phyloP scores from a whole-genome alignment of 2,329 filamentous ascomycete species.

The Alternaria sp. region DNA sequence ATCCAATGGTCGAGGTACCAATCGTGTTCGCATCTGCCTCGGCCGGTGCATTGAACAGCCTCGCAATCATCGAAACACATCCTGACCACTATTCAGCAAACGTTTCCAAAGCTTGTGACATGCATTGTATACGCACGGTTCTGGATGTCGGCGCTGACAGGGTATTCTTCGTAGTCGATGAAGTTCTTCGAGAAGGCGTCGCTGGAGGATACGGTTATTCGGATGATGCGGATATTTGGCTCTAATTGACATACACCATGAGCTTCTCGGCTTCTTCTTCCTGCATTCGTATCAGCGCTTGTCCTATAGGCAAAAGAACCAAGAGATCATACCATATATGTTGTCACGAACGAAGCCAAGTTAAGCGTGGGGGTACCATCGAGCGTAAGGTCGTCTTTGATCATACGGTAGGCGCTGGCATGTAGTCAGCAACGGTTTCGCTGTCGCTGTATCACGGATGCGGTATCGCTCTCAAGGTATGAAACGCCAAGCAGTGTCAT shows the following conservation, averaged over 20 bases:
- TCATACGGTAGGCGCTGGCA: slow-evolving; percentile 83
- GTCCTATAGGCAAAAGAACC: slow-evolving; percentile 39
- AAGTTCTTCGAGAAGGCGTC: slow-evolving; percentile 96
- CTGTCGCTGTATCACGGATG: too few species aligned
- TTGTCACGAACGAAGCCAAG: slow-evolving; percentile 91
- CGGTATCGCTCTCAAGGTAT: background rate
- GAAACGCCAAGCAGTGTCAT: too few species aligned
- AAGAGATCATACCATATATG: slow-evolving; percentile 76
- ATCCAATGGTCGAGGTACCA: slow-evolving; percentile 88
- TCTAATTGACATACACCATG: slow-evolving; percentile 71
- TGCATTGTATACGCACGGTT: slow-evolving; percentile 77
- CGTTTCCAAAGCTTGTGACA: slow-evolving; percentile 74
- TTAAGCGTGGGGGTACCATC: slow-evolving; percentile 73
- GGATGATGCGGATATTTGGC: background rate
- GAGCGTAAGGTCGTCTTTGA: slow-evolving; percentile 85
- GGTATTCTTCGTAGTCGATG: slow-evolving; percentile 62
- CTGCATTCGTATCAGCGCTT: slow-evolving; percentile 53
- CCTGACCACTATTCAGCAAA: slow-evolving; percentile 21
- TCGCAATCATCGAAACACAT: slow-evolving; percentile 67
- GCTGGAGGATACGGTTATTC: slow-evolving; percentile 26
- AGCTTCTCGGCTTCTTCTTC: slow-evolving; percentile 96
- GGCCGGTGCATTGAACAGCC: slow-evolving; percentile 81
- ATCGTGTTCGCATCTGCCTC: slow-evolving; percentile 70
- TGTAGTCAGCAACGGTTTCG: background rate
- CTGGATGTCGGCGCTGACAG: slow-evolving; percentile 67